Evolutionary conservation across 2,329 filamentous ascomycete species (phyloP), one percentile per base, ranked within the genome.

Genomic region (Aspergillus texensis): DNA sequence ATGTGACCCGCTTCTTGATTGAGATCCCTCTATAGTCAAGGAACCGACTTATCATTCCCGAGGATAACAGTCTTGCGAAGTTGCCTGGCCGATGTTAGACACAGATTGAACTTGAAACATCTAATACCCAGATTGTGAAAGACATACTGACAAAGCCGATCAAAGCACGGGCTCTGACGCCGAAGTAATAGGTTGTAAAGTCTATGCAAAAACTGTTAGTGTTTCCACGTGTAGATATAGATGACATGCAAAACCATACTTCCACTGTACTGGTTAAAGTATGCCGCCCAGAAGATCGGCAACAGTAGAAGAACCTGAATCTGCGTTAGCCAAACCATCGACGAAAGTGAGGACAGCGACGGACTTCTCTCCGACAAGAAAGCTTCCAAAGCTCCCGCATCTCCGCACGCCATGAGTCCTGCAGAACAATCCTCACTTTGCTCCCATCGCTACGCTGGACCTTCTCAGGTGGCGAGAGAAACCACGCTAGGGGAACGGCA

Each of bases 141-240:
- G 34, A 71, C 68, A 30, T 65, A 72, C 71, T 61, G 64, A 83
- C 75, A 58, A 84, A 82, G 3, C 81, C 81, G 19, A 83, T 83
- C 2, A 84, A 68, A 1, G 81, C 81, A 26, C 82, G 79, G 1
- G 81, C 80, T 3, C 82, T 76, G 4, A 84, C 78, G 28, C 79
- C 78, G 36, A 82, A 82, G 63, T 82, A 82, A 64, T 81, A 84
- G 0, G 82, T 78, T 60, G 84, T 79, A 65, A 85, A 85, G 67
- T 84, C 83, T 62, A 39, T 56, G 1, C 6, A 46, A 24, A 14
- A 9, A 46, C 10, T 6, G 26, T 70, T 28, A 71, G 64, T 28
- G 21, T 28, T n/a, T 19, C 2, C 2, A 19, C 11, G 26, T 34
- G 28, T n/a, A 11, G 3, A 1, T 39, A 2, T 3, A 50, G 32